Evolutionary conservation across 1,284 basidiomycete genomes (phyloP), one percentile per base, ranked within the genome.

Genomic region (Coniophora puteana): DNA sequence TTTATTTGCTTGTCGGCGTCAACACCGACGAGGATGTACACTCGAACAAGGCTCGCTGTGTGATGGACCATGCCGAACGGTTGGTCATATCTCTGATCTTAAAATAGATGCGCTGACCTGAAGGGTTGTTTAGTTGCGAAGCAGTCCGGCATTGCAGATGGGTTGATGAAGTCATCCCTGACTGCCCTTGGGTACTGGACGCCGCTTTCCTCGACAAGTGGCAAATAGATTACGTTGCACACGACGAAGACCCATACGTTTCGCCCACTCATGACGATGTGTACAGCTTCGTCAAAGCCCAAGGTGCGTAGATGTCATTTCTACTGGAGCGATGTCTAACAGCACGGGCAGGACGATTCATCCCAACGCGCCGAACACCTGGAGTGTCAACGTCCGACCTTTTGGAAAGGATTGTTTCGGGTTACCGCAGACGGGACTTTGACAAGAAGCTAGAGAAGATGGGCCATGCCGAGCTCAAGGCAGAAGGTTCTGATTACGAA

Each of bases 101-200:
- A 37, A 29, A 28, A 40, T 32, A n/a, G n/a, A n/a, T n/a, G n/a
- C 13, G 4, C n/a, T 11, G 10, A 16, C 25, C 20, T n/a, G n/a
- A n/a, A n/a, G n/a, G n/a, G n/a, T n/a, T 36, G 14, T 25, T 8
- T 40, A 79, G 79, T 46, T 81, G 89, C 57, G 94, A 97, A 66
- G 83, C 87, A 8, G 89, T 89, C 8, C 75, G 90, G 22, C 93
- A 98, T 61, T 97, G 95, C 62, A 80, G 92, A 42, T 99, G 95
- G 95, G 93, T 94, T 1, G 94, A 99, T 63, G 89, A 98, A 63
- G 86, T 99, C 36, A 71, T 96, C 14, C 80, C 92, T n/a, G 90
- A 94, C 40, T 91, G 89, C 4, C 95, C 96, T 2, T 98, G 95
- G 96, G 73, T 92, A 28, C 75, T 98, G 44, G 83, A 88, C 52